Evolutionary conservation across 2,329 filamentous ascomycete species (phyloP), one percentile per base, ranked within the genome.

Genomic region (Colletotrichum brevisporum): DNA sequence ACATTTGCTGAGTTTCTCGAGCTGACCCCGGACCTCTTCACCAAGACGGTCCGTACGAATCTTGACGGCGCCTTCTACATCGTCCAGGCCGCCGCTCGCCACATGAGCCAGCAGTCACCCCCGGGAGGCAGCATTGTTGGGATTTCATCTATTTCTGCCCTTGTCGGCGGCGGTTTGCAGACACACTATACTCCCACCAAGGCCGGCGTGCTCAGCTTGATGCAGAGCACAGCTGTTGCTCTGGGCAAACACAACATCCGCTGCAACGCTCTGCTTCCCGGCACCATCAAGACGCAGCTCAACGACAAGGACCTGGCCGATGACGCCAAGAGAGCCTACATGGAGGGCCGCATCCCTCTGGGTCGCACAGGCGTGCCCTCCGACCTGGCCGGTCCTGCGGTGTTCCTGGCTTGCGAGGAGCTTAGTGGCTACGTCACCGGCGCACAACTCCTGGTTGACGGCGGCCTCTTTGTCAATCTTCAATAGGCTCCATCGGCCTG

Each of bases 181-280:
- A 91, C 89, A 27, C 94, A 97, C 77, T 97, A 97, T 81, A 97
- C 94, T 16, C 93, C 94, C 10, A 97, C 94, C 16, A 97, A 97
- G 80, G 94, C 94, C 0, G 94, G 93, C 2, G 87, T 97, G 3
- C 77, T 93, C 45, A 92, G 89, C 54, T 84, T 97, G 52, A 96
- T 97, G 89, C 94, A 97, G 83, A 94, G 91, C 72, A 90, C 89
- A 45, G 94, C 94, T 0, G 92, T 93, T 41, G 93, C 94, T 9
- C 80, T 97, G 52, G 94, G 94, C 0, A 87, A 89, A 75, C 88
- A 96, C 78, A 84, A 85, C 5, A 94, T 97, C 63, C 82, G 94
- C 60, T 97, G 94, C 78, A 97, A 97, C 78, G 93, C 94, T 1
- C 80, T 97, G 63, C 81, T 97, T 15, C 94, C 94, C 1, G 94